These are phyloP conservation scores for Salix caprea DNA, from an alignment of 345 rosid genomes.

Conservation along the genomic window DNA sequence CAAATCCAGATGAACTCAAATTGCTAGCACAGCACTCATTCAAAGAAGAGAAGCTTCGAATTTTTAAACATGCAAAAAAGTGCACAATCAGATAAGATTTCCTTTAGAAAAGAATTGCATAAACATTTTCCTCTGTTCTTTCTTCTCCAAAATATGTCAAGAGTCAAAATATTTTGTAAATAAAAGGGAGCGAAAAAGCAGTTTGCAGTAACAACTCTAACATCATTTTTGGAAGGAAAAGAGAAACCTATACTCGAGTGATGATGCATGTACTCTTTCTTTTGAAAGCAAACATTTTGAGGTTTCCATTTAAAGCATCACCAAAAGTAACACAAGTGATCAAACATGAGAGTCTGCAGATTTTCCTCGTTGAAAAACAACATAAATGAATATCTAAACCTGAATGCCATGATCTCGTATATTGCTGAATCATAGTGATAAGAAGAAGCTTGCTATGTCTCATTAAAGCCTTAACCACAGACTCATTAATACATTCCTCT, in stretches of 20 bases:
- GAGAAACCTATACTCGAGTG: not conserved
- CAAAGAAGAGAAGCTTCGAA: not conserved
- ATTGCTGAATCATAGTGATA: not conserved
- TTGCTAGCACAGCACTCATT: not conserved
- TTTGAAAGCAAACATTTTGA: not conserved
- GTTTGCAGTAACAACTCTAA: not conserved
- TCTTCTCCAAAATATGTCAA: not conserved
- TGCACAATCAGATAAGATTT: not conserved
- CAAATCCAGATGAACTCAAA: not conserved
- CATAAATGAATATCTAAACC: not conserved
- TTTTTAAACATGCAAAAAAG: not conserved
- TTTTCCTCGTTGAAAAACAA: not conserved
- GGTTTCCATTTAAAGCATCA: not conserved
- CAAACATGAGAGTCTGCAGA: not conserved
- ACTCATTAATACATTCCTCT: not conserved
- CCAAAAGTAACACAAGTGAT: not conserved
- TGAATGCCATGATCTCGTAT: not conserved
- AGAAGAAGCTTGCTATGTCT: not conserved
- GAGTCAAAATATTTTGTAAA: not conserved
- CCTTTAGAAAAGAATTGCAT: not conserved
- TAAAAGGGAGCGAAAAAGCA: not conserved
- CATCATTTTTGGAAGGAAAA: not conserved
- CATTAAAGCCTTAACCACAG: not conserved
- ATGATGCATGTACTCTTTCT: not conserved
- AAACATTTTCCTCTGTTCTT: not conserved